These are phyloP conservation scores for Thielaviopsis punctulata DNA, from an alignment of 2,329 filamentous ascomycete genomes.

Conservation along the genomic window DNA sequence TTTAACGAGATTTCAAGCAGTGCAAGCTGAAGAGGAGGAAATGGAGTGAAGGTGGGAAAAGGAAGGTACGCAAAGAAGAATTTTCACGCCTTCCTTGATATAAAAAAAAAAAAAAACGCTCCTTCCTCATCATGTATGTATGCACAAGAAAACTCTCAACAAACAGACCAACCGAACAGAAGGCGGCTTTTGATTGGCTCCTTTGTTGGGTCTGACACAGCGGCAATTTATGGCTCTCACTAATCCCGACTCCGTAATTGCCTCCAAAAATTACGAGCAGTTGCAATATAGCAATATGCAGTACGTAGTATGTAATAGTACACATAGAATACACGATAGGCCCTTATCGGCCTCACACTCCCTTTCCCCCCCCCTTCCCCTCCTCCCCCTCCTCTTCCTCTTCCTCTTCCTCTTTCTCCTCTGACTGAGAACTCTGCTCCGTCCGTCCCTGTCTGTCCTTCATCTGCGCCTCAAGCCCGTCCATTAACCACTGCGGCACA, in stretches of 20 bases:
- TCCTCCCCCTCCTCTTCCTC: not conserved
- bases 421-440: not conserved
- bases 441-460: not conserved
- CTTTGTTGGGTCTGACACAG: not conserved
- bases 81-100: not conserved
- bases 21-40: not conserved
- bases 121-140: too few species aligned
- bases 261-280: too few species aligned
- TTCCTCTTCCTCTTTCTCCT: not conserved
- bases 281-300: too few species aligned
- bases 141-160: not conserved
- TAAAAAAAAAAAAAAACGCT: not conserved
- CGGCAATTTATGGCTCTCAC: not conserved
- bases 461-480: slow-evolving; percentile 19
- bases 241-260: not conserved
- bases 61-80: not conserved
- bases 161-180: not conserved
- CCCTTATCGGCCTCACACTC: too few species aligned
- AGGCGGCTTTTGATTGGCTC: not conserved
- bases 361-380: not conserved
- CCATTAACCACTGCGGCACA: slow-evolving; percentile 58
- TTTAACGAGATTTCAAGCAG: not conserved
- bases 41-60: not conserved
- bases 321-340: too few species aligned
- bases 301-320: not conserved